A percentile compares a stretch with the other conserved stretches of the same genome.
Conservation (phyloP, 768 basidiomycete species). For the Pleurotus giganteus region DNA sequence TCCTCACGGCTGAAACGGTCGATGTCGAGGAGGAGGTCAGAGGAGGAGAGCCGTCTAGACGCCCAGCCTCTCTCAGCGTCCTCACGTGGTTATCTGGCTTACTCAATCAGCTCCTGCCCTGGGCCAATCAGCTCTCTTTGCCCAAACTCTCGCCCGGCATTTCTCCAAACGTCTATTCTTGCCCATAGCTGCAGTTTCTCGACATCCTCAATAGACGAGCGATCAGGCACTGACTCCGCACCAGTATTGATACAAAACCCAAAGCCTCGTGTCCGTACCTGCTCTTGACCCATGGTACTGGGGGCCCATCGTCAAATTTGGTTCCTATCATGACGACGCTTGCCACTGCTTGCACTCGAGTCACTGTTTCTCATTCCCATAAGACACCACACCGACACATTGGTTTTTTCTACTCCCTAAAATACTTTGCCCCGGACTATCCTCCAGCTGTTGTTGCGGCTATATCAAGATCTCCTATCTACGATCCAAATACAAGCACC, state of each 20-base stretch:
- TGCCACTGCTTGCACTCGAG: too few relatives aligned
- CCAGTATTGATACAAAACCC: neutral
- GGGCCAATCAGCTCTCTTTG: neutral
- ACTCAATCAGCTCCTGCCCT: neutral
- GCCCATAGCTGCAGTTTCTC: conserved; percentile 6
- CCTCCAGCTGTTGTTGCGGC: neutral
- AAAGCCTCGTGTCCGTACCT: conserved; percentile 6
- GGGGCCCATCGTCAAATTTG: neutral
- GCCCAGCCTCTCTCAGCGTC: neutral
- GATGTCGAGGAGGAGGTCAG: neutral
- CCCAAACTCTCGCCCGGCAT: neutral
- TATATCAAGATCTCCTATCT: conserved; percentile 1
- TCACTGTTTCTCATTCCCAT: neutral
- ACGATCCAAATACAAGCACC: neutral
- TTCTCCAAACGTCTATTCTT: conserved; percentile 10
- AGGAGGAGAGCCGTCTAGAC: neutral
- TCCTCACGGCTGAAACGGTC: neutral
- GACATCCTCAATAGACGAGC: conserved; percentile 1
- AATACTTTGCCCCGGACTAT: conserved; percentile 3
- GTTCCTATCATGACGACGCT: conserved; percentile 8
- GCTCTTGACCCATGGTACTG: neutral
- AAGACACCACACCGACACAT: neutral
- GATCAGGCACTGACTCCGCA: conserved; percentile 10
- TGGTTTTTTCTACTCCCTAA: neutral
- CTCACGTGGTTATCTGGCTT: neutral